Evolutionary conservation across 2,329 filamentous ascomycete species (phyloP), one percentile per base, ranked within the genome.

Genomic region (Metarhizium sp.): DNA sequence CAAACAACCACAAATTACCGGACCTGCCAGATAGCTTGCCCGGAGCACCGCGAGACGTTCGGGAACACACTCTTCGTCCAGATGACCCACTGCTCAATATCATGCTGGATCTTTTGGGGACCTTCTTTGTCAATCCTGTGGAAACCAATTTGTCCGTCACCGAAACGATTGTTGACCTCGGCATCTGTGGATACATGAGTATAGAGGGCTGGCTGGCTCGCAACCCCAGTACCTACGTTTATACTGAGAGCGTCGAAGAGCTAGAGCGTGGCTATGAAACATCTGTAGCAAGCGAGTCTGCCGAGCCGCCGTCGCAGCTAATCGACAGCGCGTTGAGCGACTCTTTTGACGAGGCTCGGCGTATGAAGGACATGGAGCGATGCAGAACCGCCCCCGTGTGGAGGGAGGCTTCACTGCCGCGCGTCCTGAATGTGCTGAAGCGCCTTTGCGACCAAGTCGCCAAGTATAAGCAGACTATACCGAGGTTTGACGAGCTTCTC

Each of bases 141-240:
- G 90, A 96, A 62, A 92, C 88, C 2, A 99, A 99, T 62, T 74
- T 99, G 3, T 88, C 87, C 0, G 77, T 96, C 2, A 97, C 92
- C 0, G 89, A 95, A 63, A 81, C 88, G 1, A 77, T 97, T 47
- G 81, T 95, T 32, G 87, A 90, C 60, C 76, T 99, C 45, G 88
- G 88, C 11, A 84, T 88, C 1, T 97, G 94, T 62, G 88, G 90
- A 6, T 88, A 89, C 59, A 86, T 96, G 65, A 84, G 85, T 20
- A 78, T 96, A 13, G 90, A 96, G 65, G 88, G 88, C n/a, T 99
- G 94, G 92, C 75, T 97, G 34, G 75, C 92, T 6, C 85, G 90
- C 16, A 83, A 86, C 53, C 87, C 88, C 4, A 76, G 85, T 64
- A 72, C 74, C 6, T 88, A 81, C 57, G 74, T 76, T 8, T 77